Percentiles rank a stretch among this genome's conserved stretches.
Evolutionary conservation across 1,139 yeast species (phyloP).

Genomic region (Sugiyamaella neomexicana): DNA sequence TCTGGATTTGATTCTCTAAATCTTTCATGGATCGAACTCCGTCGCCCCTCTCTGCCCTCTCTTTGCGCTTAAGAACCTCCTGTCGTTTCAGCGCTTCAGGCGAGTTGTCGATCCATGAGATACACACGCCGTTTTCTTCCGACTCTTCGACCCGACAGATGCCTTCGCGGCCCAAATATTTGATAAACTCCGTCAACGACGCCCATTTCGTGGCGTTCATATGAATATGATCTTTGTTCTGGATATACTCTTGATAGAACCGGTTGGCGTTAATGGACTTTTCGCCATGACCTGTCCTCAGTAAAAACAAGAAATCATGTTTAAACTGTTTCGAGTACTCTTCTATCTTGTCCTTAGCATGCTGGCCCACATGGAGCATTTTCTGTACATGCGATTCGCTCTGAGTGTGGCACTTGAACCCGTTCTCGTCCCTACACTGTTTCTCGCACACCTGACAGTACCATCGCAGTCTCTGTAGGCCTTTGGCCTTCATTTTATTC

Average conservation of each 20-base stretch:
- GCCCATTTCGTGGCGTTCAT: constrained; percentile 87
- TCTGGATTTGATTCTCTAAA: constrained; percentile 55
- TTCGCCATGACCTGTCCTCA: constrained; percentile 75
- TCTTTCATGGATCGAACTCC: constrained; percentile 47
- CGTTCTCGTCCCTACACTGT: constrained; percentile 95
- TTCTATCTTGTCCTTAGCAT: constrained; percentile 52
- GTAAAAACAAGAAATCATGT: constrained; percentile 60
- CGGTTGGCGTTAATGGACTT: constrained; percentile 76
- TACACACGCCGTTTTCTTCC: constrained; percentile 48
- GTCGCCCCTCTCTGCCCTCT: constrained; percentile 46
- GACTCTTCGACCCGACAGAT: constrained; percentile 54
- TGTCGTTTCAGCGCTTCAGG: constrained; percentile 47
- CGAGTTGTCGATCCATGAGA: constrained; percentile 57
- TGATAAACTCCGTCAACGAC: constrained; percentile 68
- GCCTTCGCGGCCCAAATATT: constrained; percentile 60
- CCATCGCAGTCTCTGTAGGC: constrained; percentile 80
- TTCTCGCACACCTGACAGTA: constrained; percentile 91
- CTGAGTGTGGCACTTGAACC: constrained; percentile 81
- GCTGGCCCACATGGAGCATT: constrained; percentile 46
- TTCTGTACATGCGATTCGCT: constrained; percentile 74
- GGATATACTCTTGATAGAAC: constrained; percentile 81
- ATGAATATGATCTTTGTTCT: constrained; percentile 79
- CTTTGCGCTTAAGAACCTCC: constrained; percentile 42
- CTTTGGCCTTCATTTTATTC: constrained; percentile 76
- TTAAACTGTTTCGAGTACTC: constrained; percentile 63